These are phyloP conservation scores for Populus ilicifolia DNA, from an alignment of 345 rosid genomes.

Conservation along the genomic window DNA sequence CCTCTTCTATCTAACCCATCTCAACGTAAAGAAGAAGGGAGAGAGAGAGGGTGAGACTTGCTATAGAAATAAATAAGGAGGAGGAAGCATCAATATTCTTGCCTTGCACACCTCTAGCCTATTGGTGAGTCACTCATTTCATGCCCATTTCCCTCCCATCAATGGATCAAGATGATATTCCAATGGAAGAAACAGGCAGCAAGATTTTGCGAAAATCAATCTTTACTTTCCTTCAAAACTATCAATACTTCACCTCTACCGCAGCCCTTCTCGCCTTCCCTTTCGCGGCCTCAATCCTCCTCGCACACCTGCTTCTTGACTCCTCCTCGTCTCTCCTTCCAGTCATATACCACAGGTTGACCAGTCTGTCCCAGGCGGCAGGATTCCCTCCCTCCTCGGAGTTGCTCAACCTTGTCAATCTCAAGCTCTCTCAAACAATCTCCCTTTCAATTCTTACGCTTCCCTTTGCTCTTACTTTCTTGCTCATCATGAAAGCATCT, in stretches of 20 bases:
- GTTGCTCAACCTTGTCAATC: constrained; percentile 47
- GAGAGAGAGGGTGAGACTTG: neutral
- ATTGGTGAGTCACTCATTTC: neutral
- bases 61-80: neutral
- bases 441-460: constrained; percentile 51
- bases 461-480: constrained; percentile 71
- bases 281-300: constrained; percentile 53
- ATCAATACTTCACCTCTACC: constrained; percentile 49
- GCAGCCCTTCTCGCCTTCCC: constrained; percentile 57
- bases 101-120: neutral
- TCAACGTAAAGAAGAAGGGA: neutral
- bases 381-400: constrained; percentile 59
- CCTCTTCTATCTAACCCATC: neutral
- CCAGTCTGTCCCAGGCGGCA: constrained; percentile 50
- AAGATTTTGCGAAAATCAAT: constrained; percentile 65
- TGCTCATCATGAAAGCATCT: constrained; percentile 65
- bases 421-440: constrained; percentile 75
- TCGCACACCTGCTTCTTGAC: constrained; percentile 44
- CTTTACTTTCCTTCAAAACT: constrained; percentile 55
- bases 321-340: constrained; percentile 29
- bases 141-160: neutral
- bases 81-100: neutral
- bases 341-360: constrained; percentile 33
- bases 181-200: constrained; percentile 47
- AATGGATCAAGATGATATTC: constrained; percentile 17